A percentile compares a stretch with the other conserved stretches of the same genome.
Evolutionary conservation across 331 rosid species (phyloP).

Genomic region (Malus hybrid): DNA sequence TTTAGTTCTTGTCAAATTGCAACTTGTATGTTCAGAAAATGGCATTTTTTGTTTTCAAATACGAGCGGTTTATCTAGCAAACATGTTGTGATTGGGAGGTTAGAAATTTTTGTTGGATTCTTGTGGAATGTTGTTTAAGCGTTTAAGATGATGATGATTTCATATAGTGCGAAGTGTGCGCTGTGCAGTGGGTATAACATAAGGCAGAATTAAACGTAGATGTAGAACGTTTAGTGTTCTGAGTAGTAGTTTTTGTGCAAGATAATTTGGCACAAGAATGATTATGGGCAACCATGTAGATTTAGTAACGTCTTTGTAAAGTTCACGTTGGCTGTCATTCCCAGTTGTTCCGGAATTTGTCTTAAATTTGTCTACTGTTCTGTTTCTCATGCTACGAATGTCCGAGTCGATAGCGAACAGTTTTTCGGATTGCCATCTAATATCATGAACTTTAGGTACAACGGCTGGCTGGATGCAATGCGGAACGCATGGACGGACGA

Average conservation of each 20-base stretch:
- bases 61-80: neutral
- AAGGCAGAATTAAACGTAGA: neutral
- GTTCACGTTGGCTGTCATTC: neutral
- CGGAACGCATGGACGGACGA: slow-evolving; percentile 48
- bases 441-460: slow-evolving; percentile 38
- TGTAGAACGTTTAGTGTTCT: neutral
- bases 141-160: neutral
- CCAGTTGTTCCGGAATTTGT: neutral
- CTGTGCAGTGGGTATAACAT: neutral
- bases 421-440: neutral
- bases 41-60: neutral
- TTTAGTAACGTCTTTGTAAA: neutral
- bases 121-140: neutral
- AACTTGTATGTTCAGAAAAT: slow-evolving; percentile 1
- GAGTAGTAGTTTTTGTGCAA: neutral
- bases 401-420: neutral
- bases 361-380: neutral
- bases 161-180: neutral
- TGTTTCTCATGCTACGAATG: neutral
- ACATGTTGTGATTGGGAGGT: neutral
- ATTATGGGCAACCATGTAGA: neutral
- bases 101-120: neutral
- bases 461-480: slow-evolving; percentile 61
- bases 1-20: neutral
- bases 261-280: neutral